Conservation (phyloP, 768 basidiomycete genomes). For the Podaxis carcinomalis region DNA sequence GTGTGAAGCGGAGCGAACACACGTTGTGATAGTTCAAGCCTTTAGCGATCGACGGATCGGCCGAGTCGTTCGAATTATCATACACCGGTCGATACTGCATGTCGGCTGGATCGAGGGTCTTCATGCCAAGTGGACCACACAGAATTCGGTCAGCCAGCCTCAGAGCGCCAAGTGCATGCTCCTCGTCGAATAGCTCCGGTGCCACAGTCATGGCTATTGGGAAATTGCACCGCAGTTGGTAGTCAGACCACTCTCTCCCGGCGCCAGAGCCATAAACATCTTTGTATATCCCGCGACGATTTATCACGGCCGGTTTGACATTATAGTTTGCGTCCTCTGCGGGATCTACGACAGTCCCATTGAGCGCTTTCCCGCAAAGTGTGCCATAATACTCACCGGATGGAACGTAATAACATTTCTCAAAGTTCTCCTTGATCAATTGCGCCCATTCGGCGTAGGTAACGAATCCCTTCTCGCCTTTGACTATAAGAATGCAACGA, state of each 20-base stretch:
- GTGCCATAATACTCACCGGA: background rate
- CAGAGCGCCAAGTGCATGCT: slow-evolving; percentile 77
- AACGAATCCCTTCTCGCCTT: slow-evolving; percentile 62
- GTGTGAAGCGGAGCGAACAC: slow-evolving; percentile 17
- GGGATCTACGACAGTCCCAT: slow-evolving; percentile 44
- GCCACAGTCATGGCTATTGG: slow-evolving; percentile 97
- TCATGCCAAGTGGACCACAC: slow-evolving; percentile 92
- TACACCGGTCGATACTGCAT: slow-evolving; percentile 87
- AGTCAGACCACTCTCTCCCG: slow-evolving; percentile 94
- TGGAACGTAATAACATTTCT: slow-evolving; percentile 68
- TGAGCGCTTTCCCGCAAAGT: background rate
- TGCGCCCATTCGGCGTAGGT: slow-evolving; percentile 90
- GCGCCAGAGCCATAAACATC: slow-evolving; percentile 90
- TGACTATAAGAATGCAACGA: slow-evolving; percentile 42
- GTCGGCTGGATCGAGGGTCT: slow-evolving; percentile 86
- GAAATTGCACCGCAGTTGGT: slow-evolving; percentile 92
- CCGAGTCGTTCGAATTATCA: slow-evolving; percentile 90
- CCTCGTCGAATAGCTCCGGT: slow-evolving; percentile 85
- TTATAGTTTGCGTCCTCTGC: slow-evolving; percentile 67
- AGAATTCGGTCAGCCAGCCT: slow-evolving; percentile 77
- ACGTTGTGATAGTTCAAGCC: slow-evolving; percentile 95
- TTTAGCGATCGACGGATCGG: slow-evolving; percentile 82
- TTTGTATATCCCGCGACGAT: slow-evolving; percentile 96
- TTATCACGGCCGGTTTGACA: slow-evolving; percentile 66
- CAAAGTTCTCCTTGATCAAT: slow-evolving; percentile 83